Conservation (phyloP, 2,329 filamentous ascomycete genomes). For the Daldinia sp. region DNA sequence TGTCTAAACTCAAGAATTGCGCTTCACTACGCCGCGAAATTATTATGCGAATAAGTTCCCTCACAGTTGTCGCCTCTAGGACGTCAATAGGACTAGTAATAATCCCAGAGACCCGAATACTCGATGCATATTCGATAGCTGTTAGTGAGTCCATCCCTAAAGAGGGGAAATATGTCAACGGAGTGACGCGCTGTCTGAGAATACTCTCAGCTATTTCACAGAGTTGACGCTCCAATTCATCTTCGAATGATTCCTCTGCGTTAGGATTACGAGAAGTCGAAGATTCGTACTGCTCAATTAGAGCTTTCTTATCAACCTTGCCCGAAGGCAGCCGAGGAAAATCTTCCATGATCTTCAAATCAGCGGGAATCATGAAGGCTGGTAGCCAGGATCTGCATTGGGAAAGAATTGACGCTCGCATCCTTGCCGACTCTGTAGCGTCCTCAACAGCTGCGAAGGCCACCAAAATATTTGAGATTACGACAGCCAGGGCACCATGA, state of each 20-base stretch:
- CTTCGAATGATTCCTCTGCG: slow-evolving; percentile 47
- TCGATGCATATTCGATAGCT: slow-evolving; percentile 68
- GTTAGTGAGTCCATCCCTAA: slow-evolving; percentile 58
- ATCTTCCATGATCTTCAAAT: slow-evolving; percentile 71
- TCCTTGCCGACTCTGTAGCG: slow-evolving; percentile 39
- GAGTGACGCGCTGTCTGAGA: slow-evolving; percentile 47
- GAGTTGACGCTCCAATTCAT: slow-evolving; percentile 53
- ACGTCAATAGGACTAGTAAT: slow-evolving; percentile 70
- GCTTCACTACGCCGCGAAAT: slow-evolving; percentile 5
- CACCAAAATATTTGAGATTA: slow-evolving; percentile 77
- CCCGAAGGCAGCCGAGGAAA: slow-evolving; percentile 85
- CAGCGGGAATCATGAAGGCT: slow-evolving; percentile 83
- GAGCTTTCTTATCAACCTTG: slow-evolving; percentile 78
- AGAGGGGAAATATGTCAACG: slow-evolving; percentile 50
- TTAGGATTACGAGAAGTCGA: slow-evolving; percentile 13
- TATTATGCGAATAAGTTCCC: slow-evolving; percentile 37
- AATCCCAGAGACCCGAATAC: slow-evolving; percentile 69
- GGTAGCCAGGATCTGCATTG: slow-evolving; percentile 82
- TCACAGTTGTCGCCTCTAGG: slow-evolving; percentile 65
- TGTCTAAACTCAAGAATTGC: neutral
- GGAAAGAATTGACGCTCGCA: slow-evolving; percentile 62
- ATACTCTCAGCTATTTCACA: slow-evolving; percentile 50
- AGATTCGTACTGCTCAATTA: slow-evolving; percentile 66
- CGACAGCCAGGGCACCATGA: slow-evolving; percentile 73
- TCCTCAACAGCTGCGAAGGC: slow-evolving; percentile 75